Conservation (phyloP, 2,329 filamentous ascomycete genomes). For the Penicillium oxalicum region DNA sequence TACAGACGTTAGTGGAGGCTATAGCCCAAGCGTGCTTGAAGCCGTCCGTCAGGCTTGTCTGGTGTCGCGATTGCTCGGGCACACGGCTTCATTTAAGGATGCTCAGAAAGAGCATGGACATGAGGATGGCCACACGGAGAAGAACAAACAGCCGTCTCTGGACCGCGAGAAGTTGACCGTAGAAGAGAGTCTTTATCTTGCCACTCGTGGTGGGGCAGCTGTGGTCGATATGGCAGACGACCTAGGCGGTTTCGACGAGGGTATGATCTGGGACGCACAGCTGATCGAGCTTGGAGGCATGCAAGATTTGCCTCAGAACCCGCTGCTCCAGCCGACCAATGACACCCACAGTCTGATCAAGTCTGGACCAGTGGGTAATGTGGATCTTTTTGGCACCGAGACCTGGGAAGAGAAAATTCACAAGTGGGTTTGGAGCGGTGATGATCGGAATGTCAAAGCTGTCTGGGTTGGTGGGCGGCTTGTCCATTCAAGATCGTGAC, state of each 20-base stretch:
- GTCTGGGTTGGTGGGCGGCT: slow-evolving; percentile 86
- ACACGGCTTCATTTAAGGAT: slow-evolving; percentile 32
- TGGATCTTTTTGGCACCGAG: slow-evolving; percentile 90
- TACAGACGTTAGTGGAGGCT: slow-evolving; percentile 87
- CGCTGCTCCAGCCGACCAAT: slow-evolving; percentile 1
- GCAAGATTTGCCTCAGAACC: slow-evolving; percentile 17
- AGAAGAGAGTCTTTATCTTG: slow-evolving; percentile 79
- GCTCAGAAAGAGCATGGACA: slow-evolving; percentile 20
- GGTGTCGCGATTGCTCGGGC: slow-evolving; percentile 63
- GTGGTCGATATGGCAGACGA: slow-evolving; percentile 67
- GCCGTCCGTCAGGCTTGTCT: slow-evolving; percentile 75
- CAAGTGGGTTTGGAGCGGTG: slow-evolving; percentile 92
- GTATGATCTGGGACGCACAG: slow-evolving; percentile 89
- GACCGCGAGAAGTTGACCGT: slow-evolving; percentile 65
- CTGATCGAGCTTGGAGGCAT: slow-evolving; percentile 60
- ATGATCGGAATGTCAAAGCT: slow-evolving; percentile 80
- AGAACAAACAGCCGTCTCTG: neutral
- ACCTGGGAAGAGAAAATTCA: slow-evolving; percentile 77
- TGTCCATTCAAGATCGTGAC: slow-evolving; percentile 53
- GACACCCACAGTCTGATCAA: slow-evolving; percentile 24
- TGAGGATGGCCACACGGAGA: slow-evolving; percentile 18
- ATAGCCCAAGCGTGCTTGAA: slow-evolving; percentile 72
- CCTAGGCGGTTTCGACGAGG: slow-evolving; percentile 76
- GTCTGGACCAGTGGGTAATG: slow-evolving; percentile 53
- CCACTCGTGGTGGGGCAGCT: slow-evolving; percentile 77